Percentiles rank a stretch among this genome's conserved stretches.
Evolutionary conservation across 2,329 filamentous ascomycete genomes (phyloP).

Genomic region (Fusarium drepaniforme): DNA sequence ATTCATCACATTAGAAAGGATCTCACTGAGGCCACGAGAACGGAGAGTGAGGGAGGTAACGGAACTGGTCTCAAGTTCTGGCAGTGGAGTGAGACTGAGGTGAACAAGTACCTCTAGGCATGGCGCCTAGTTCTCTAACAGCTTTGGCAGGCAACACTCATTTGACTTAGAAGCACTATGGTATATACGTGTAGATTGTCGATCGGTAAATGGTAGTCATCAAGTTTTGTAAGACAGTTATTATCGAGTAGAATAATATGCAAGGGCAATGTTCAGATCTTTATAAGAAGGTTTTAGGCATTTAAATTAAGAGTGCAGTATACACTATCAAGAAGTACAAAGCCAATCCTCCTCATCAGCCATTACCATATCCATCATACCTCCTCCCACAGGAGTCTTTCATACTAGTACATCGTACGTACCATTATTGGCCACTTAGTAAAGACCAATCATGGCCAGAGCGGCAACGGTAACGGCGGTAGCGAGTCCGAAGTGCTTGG

Average conservation of each 20-base stretch:
- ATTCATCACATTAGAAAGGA: background rate
- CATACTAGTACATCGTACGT: background rate
- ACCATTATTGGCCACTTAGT: background rate
- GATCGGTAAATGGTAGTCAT: background rate
- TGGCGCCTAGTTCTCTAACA: background rate
- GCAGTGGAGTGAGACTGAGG: background rate
- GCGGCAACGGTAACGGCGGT: background rate
- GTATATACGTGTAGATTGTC: background rate
- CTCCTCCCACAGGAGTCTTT: background rate
- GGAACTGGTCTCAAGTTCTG: background rate
- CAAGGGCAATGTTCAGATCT: background rate
- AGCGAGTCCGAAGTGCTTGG: conserved; percentile 21
- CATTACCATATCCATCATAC: background rate
- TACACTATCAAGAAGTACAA: conserved; percentile 7
- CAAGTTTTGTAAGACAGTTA: background rate
- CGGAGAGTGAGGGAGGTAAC: background rate
- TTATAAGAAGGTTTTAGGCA: background rate
- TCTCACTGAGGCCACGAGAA: background rate
- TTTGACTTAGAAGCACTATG: background rate
- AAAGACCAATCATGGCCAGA: conserved; percentile 14
- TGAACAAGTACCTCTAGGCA: background rate
- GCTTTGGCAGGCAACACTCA: background rate
- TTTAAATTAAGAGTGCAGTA: background rate
- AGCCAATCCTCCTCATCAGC: background rate
- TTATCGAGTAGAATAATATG: background rate